These are phyloP conservation scores for Medicago lupulina DNA, from an alignment of 306 rosid species.

Conservation along the genomic window DNA sequence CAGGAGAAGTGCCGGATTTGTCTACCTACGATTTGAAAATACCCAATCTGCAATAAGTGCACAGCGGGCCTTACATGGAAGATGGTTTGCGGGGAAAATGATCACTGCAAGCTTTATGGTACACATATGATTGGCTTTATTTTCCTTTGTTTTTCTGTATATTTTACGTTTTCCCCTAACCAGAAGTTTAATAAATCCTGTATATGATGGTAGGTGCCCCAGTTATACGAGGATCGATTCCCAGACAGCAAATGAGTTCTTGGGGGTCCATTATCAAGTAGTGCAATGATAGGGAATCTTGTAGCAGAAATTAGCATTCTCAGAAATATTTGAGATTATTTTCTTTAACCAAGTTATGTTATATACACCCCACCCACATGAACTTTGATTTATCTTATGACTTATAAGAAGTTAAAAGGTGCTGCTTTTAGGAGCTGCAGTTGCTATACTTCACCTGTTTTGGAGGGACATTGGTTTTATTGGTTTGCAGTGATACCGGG, in stretches of 20 bases:
- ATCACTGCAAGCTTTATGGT: slow-evolving; percentile 90
- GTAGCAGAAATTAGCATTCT: slow-evolving; percentile 5
- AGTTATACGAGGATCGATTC: slow-evolving; percentile 66
- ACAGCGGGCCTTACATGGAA: slow-evolving; percentile 86
- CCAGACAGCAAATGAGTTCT: slow-evolving; percentile 60
- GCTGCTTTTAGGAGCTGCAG: slow-evolving; percentile 25
- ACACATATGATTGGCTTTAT: slow-evolving; percentile 31
- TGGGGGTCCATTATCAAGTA: background rate
- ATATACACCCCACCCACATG: slow-evolving; percentile 9
- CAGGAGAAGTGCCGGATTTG: slow-evolving; percentile 85
- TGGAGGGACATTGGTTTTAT: slow-evolving; percentile 1
- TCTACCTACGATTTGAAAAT: slow-evolving; percentile 70
- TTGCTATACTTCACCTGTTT: background rate
- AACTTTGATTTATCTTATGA: slow-evolving; percentile 21
- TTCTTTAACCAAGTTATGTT: background rate
- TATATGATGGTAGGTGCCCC: slow-evolving; percentile 65
- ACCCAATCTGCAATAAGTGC: slow-evolving; percentile 74
- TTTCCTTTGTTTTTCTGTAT: slow-evolving; percentile 9
- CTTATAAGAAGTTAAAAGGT: background rate
- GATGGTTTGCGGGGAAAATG: slow-evolving; percentile 99
- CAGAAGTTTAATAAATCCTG: slow-evolving; percentile 10
- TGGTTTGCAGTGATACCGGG: slow-evolving; percentile 18
- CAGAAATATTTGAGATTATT: slow-evolving; percentile 19
- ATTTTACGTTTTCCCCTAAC: slow-evolving; percentile 23
- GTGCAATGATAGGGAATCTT: slow-evolving; percentile 29